A percentile compares a stretch with the other conserved stretches of the same genome.
phyloP scores from a whole-genome alignment of 1,284 basidiomycete genomes.

The Mycena citricolor region DNA sequence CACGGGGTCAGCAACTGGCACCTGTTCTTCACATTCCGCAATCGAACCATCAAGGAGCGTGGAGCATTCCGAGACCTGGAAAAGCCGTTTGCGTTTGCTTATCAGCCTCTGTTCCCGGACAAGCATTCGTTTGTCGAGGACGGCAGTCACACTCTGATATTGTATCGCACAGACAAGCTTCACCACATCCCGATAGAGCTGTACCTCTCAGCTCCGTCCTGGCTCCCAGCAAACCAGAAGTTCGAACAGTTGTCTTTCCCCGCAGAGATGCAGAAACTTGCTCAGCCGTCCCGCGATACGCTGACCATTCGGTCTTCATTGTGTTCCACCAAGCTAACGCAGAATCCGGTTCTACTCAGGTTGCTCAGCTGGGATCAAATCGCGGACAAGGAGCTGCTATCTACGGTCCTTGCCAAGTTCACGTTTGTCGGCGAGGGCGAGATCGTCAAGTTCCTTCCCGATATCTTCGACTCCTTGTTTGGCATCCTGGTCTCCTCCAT shows the following conservation, averaged over 20 bases:
- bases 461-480: slow-evolving; percentile 94
- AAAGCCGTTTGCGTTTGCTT: slow-evolving; percentile 89
- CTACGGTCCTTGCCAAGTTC: slow-evolving; percentile 80
- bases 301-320: slow-evolving; percentile 86
- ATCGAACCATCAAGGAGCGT: slow-evolving; percentile 63
- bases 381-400: slow-evolving; percentile 64
- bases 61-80: slow-evolving; percentile 49
- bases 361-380: slow-evolving; percentile 84
- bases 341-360: slow-evolving; percentile 84
- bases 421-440: slow-evolving; percentile 91
- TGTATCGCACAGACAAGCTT: slow-evolving; percentile 79
- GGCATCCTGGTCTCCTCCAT: slow-evolving; percentile 78
- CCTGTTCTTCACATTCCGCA: slow-evolving; percentile 91
- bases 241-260: slow-evolving; percentile 61
- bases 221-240: slow-evolving; percentile 53
- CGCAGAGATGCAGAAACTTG: slow-evolving; percentile 62
- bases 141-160: slow-evolving; percentile 81
- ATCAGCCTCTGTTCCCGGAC: slow-evolving; percentile 84
- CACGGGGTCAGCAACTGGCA: slow-evolving; percentile 80
- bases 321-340: slow-evolving; percentile 91
- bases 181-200: slow-evolving; percentile 59
- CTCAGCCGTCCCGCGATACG: slow-evolving; percentile 75
- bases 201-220: slow-evolving; percentile 71
- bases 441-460: slow-evolving; percentile 91
- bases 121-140: slow-evolving; percentile 85